These are phyloP conservation scores for Penicillium nucicola DNA, from an alignment of 495 filamentous ascomycete genomes.

Conservation along the genomic window DNA sequence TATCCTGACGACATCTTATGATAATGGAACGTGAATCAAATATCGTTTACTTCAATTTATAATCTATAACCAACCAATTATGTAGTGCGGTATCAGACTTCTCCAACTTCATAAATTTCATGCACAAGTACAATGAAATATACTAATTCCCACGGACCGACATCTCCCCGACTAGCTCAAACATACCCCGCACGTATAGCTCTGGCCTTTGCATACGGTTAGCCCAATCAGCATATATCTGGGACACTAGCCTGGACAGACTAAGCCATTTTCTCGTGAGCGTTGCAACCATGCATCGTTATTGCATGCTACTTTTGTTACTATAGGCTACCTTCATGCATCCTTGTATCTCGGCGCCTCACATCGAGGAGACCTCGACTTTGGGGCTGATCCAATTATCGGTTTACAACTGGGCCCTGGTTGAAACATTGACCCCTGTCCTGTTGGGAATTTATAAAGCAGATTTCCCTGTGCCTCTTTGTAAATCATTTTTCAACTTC, in stretches of 20 bases:
- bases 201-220: neutral
- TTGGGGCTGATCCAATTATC: neutral
- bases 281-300: neutral
- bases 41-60: neutral
- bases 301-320: neutral
- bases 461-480: neutral
- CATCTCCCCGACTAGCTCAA: neutral
- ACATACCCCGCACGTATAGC: neutral
- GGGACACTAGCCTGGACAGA: neutral
- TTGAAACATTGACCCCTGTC: neutral
- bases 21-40: neutral
- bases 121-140: neutral
- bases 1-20: conserved; percentile 4
- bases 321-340: neutral
- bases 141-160: neutral
- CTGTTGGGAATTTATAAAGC: neutral
- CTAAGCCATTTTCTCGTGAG: neutral
- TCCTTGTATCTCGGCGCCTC: neutral
- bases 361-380: neutral
- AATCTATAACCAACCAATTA: no score
- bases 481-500: neutral
- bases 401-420: neutral
- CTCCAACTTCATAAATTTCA: no score
- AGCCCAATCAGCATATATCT: neutral
- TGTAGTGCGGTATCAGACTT: no score